A percentile compares a stretch with the other conserved stretches of the same genome.
Evolutionary conservation across 768 basidiomycete genomes (phyloP).

Genomic region (Cystobasidium tubakii): DNA sequence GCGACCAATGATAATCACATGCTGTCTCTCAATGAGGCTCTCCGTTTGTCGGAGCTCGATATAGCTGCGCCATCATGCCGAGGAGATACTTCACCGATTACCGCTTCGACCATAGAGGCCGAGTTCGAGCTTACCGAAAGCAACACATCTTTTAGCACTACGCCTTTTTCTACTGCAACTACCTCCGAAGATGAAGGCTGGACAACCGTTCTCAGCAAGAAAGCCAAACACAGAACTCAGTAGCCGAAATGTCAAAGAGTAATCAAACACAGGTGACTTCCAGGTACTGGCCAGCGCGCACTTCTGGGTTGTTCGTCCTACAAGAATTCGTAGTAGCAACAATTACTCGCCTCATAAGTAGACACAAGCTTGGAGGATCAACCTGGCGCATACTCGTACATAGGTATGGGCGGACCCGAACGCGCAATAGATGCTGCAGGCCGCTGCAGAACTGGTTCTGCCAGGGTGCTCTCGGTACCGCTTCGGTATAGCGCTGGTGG

Average conservation of each 20-base stretch:
- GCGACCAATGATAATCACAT: too few relatives aligned
- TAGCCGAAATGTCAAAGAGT: too few relatives aligned
- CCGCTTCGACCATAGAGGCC: too few relatives aligned
- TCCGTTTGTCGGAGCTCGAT: too few relatives aligned
- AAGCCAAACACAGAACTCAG: not conserved
- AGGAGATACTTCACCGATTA: too few relatives aligned
- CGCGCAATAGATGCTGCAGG: not conserved
- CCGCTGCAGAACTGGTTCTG: not conserved
- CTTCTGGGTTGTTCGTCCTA: too few relatives aligned
- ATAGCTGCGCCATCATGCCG: too few relatives aligned
- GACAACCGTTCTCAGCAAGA: slow-evolving; percentile 24
- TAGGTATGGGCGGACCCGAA: not conserved
- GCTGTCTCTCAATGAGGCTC: too few relatives aligned
- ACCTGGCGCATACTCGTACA: not conserved
- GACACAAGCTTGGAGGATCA: not conserved
- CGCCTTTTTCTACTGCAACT: not conserved
- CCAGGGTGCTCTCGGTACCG: not conserved
- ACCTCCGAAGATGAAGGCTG: slow-evolving; percentile 5
- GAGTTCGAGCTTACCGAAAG: not conserved
- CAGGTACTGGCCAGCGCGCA: too few relatives aligned
- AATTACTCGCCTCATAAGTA: too few relatives aligned
- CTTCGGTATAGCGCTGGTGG: not conserved
- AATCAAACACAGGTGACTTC: not conserved
- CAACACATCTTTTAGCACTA: not conserved
- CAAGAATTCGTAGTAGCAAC: too few relatives aligned